Conservation (phyloP, 768 basidiomycete species). For the Agaricus blazei region DNA sequence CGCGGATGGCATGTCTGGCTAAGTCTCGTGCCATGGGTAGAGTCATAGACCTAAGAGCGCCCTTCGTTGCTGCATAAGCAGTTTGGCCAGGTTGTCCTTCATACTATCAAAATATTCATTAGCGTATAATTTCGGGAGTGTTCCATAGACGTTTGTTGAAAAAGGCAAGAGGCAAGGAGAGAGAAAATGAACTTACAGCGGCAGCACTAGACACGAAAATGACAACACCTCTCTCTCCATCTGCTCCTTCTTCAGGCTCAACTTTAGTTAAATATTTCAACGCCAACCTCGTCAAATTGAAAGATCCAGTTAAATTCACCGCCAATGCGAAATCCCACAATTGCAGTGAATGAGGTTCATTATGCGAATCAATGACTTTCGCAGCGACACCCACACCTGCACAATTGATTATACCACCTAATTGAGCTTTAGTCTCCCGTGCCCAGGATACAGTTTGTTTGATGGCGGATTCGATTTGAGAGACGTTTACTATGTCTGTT, state of each 20-base stretch:
- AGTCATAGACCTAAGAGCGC: constrained; percentile 51
- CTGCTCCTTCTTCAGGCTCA: constrained; percentile 36
- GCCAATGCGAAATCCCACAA: constrained; percentile 47
- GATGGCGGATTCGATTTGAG: constrained; percentile 34
- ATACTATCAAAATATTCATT: constrained; percentile 26
- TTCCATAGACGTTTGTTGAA: background rate
- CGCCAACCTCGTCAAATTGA: constrained; percentile 53
- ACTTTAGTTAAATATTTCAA: constrained; percentile 45
- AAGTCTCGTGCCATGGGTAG: constrained; percentile 60
- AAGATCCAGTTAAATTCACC: constrained; percentile 55
- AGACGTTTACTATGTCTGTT: constrained; percentile 34
- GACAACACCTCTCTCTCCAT: constrained; percentile 57
- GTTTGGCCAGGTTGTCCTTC: constrained; percentile 55
- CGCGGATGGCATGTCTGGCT: constrained; percentile 44
- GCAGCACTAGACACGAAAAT: constrained; percentile 52
- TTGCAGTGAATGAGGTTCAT: constrained; percentile 42
- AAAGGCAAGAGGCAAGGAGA: too few species aligned
- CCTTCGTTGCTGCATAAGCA: constrained; percentile 54
- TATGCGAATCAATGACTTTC: constrained; percentile 43
- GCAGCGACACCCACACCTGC: constrained; percentile 45
- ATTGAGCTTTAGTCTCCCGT: constrained; percentile 31
- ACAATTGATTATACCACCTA: constrained; percentile 59
- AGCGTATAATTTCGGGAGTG: too few species aligned
- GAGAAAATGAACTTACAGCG: constrained; percentile 29
- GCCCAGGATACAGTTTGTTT: constrained; percentile 35